These are phyloP conservation scores for Infundibulicybe gibba DNA, from an alignment of 768 basidiomycete genomes.

Conservation along the genomic window DNA sequence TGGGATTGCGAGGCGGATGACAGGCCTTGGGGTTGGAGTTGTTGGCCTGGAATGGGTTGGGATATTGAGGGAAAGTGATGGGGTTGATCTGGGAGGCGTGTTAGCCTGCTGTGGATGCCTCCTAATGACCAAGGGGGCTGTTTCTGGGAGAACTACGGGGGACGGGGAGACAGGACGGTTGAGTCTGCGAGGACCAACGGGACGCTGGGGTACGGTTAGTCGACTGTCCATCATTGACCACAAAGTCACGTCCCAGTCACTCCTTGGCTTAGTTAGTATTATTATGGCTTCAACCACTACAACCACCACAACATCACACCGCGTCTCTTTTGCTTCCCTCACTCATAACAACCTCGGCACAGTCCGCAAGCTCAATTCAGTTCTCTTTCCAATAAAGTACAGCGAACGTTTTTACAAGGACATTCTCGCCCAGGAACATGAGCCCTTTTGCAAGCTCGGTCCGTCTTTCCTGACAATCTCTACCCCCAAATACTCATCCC, in stretches of 20 bases:
- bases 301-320: slow-evolving; percentile 22
- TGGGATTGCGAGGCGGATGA: slow-evolving; percentile 27
- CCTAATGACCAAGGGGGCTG: slow-evolving; percentile 24
- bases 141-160: slow-evolving; percentile 18
- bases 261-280: too few species aligned
- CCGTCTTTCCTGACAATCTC: slow-evolving; percentile 25
- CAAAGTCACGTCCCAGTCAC: too few species aligned
- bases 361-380: slow-evolving; percentile 63
- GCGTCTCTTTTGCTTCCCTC: slow-evolving; percentile 69
- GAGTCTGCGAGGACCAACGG: slow-evolving; percentile 47
- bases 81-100: slow-evolving; percentile 19
- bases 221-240: slow-evolving; percentile 17
- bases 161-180: slow-evolving; percentile 34
- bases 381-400: slow-evolving; percentile 88
- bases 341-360: slow-evolving; percentile 84
- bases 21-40: slow-evolving; percentile 28
- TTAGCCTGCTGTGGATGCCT: slow-evolving; percentile 18
- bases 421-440: slow-evolving; percentile 71
- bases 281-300: slow-evolving; percentile 3
- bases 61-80: slow-evolving; percentile 21
- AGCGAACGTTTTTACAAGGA: slow-evolving; percentile 86
- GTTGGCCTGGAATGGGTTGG: slow-evolving; percentile 20
- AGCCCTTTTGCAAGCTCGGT: slow-evolving; percentile 89
- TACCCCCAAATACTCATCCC: slow-evolving; percentile 7
- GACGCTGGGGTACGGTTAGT: slow-evolving; percentile 27